phyloP scores from a whole-genome alignment of 805 yeast species.

The Lipomyces starkeyi region DNA sequence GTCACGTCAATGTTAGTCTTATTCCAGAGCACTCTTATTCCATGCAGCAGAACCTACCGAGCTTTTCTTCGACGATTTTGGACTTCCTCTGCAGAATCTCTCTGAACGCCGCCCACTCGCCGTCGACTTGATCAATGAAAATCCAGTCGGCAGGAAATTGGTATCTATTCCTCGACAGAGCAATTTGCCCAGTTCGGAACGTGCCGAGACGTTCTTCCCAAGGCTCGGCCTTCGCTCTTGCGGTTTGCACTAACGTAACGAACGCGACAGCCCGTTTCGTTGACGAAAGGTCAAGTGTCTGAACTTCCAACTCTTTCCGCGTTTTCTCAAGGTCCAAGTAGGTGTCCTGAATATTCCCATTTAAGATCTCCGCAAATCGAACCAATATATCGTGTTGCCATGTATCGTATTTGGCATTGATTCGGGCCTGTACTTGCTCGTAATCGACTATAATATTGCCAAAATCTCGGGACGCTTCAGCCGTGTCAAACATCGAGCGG shows the following conservation, averaged over 20 bases:
- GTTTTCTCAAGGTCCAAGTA: conserved; percentile 46
- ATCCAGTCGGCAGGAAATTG: conserved; percentile 62
- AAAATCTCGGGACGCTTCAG: conserved; percentile 50
- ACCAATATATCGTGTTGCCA: conserved; percentile 60
- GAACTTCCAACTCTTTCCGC: conserved; percentile 50
- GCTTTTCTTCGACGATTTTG: conserved; percentile 50
- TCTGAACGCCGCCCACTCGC: conserved; percentile 52
- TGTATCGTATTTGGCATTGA: conserved; percentile 59
- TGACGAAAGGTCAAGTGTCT: conserved; percentile 49
- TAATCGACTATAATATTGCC: conserved; percentile 56
- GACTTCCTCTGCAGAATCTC: conserved; percentile 50
- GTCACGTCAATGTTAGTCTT: conserved; percentile 10
- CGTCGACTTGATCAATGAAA: conserved; percentile 65
- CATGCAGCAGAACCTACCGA: conserved; percentile 41
- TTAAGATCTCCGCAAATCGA: conserved; percentile 52
- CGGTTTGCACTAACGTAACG: conserved; percentile 50
- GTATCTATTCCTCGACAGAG: conserved; percentile 53
- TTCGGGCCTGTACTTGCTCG: conserved; percentile 59
- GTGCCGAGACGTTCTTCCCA: conserved; percentile 41
- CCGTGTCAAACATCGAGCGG: conserved; percentile 58
- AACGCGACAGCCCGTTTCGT: conserved; percentile 49
- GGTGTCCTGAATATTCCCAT: conserved; percentile 44
- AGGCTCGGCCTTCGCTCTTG: conserved; percentile 38
- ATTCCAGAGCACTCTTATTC: too few species aligned
- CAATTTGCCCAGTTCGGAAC: conserved; percentile 50